Percentiles rank a stretch among this genome's conserved stretches.
Evolutionary conservation across 148 eudicot genomes (phyloP).

Genomic region (Simmondsia chinensis): DNA sequence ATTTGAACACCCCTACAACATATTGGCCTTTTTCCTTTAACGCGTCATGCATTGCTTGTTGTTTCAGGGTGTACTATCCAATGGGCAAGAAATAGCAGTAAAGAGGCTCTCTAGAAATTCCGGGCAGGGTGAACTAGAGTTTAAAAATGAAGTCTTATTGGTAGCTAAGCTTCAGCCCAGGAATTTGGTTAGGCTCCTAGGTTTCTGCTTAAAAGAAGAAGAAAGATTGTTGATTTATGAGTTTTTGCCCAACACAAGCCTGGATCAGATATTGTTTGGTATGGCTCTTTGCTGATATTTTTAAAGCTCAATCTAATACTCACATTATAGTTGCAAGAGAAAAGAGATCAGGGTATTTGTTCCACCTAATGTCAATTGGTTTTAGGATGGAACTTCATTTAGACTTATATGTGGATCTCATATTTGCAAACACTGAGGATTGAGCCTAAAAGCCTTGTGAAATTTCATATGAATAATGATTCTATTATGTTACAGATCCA

Average conservation of each 20-base stretch:
- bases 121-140: constrained; percentile 35
- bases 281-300: not conserved
- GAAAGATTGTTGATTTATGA: constrained; percentile 47
- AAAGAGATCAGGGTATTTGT: no score
- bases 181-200: constrained; percentile 34
- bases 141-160: constrained; percentile 32
- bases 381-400: no score
- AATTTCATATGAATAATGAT: not conserved
- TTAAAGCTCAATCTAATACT: no score
- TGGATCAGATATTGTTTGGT: constrained; percentile 37
- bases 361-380: no score
- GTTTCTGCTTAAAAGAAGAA: constrained; percentile 25
- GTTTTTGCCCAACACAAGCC: constrained; percentile 31
- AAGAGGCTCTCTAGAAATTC: constrained; percentile 28
- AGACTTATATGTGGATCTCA: no score
- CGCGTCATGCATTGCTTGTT: no score
- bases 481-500: constrained; percentile 20
- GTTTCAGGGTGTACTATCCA: constrained; percentile 27
- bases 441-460: no score
- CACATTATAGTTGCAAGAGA: no score
- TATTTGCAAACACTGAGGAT: no score
- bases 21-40: no score
- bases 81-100: constrained; percentile 40
- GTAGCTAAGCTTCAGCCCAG: constrained; percentile 42
- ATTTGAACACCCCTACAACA: no score